Conservation (phyloP, 257 asterid genomes). For the Linderniella brevidens region DNA sequence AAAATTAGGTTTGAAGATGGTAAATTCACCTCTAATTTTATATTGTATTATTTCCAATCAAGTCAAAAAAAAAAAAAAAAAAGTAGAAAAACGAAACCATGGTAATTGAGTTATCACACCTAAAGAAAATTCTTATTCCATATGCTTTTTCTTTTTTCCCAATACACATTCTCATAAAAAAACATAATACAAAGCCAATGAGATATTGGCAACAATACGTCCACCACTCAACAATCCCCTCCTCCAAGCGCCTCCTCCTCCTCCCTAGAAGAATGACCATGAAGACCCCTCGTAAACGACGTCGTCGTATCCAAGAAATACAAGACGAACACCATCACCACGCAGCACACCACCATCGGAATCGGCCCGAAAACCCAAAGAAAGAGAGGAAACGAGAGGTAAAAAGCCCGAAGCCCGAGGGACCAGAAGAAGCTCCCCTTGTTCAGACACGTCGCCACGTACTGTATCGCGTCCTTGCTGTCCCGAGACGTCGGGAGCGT, state of each 20-base stretch:
- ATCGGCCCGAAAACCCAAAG: slow-evolving; percentile 72
- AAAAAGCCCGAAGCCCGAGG: slow-evolving; percentile 58
- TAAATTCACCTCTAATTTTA: no score
- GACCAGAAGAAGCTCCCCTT: slow-evolving; percentile 76
- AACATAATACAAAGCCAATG: no score
- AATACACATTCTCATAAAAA: no score
- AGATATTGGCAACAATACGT: no score
- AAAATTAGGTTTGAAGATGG: no score
- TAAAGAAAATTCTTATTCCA: no score
- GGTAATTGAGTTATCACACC: no score
- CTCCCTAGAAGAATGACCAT: slow-evolving; percentile 20
- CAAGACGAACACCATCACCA: slow-evolving; percentile 28
- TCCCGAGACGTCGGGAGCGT: slow-evolving; percentile 40
- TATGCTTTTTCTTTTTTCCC: no score
- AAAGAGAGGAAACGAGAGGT: slow-evolving; percentile 70
- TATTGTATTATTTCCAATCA: no score
- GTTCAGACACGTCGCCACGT: slow-evolving; percentile 45
- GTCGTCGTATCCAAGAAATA: slow-evolving; percentile 66
- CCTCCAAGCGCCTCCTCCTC: slow-evolving; percentile 1
- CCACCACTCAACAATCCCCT: no score
- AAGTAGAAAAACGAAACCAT: no score
- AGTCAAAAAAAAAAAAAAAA: no score
- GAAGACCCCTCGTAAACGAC: slow-evolving; percentile 32
- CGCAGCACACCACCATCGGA: slow-evolving; percentile 59
- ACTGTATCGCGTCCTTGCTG: slow-evolving; percentile 38